Evolutionary conservation across 441 rosid genomes (phyloP).

Genomic region (Adansonia madagascariensis): DNA sequence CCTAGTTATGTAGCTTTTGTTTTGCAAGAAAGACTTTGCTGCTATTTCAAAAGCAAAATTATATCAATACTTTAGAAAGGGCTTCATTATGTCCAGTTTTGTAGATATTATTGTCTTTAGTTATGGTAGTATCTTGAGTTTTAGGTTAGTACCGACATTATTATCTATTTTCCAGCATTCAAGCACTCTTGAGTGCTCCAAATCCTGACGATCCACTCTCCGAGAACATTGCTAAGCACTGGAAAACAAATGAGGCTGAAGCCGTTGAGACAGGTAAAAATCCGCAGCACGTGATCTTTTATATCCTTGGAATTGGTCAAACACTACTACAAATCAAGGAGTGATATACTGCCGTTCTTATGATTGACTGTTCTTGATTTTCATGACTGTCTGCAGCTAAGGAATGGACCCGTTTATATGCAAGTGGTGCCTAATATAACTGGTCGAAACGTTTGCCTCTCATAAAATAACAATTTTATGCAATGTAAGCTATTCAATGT

Average conservation of each 20-base stretch:
- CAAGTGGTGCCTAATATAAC: conserved; percentile 74
- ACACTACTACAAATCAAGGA: neutral
- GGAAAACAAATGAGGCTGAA: conserved; percentile 95
- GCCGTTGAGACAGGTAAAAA: conserved; percentile 94
- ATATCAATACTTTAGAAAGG: neutral
- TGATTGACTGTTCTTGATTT: neutral
- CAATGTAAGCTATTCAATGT: conserved; percentile 46
- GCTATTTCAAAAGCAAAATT: neutral
- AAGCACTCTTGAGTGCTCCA: conserved; percentile 98
- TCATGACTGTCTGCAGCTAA: conserved; percentile 65
- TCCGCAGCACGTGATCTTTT: neutral
- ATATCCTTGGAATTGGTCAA: neutral
- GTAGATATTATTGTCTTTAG: neutral
- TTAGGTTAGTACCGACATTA: neutral
- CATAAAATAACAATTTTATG: conserved; percentile 41
- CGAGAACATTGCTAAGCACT: conserved; percentile 98
- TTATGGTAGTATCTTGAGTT: neutral
- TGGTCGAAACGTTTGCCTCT: conserved; percentile 20
- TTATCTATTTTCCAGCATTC: conserved; percentile 56
- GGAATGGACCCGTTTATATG: conserved; percentile 96
- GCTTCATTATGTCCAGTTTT: too few relatives aligned
- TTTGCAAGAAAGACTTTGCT: neutral
- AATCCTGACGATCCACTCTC: conserved; percentile 99
- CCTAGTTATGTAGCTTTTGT: neutral
- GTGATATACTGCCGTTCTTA: neutral